Base-by-base conservation (phyloP, 805 yeast species). In the Yarrowia hollandica region DNA sequence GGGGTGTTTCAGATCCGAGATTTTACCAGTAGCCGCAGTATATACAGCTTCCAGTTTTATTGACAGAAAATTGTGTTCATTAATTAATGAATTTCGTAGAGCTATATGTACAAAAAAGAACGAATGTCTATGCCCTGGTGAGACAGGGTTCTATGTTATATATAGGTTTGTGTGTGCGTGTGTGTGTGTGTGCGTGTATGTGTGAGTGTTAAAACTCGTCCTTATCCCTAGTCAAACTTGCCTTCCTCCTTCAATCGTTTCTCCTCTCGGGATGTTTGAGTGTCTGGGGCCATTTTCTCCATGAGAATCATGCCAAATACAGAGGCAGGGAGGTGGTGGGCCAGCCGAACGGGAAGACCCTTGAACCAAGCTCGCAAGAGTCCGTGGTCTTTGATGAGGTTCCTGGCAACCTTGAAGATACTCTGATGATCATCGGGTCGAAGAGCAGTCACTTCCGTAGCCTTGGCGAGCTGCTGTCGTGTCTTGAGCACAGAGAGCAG, bases 211-310 rank as follows among this genome's bases (percentile, higher is more conserved):
- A n/a, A n/a, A n/a, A n/a, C n/a, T n/a, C n/a, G n/a, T n/a, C n/a
- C n/a, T n/a, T n/a, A n/a, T n/a, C n/a, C 28, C 28, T 10, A 6
- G 28, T 25, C 10, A 10, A 44, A 44, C 64, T 62, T 64, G 55
- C 62, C 54, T 7, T 48, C 55, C 7, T 31, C 39, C 39, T 33
- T 33, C 21, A 21, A 30, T n/a, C 55, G 55, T 21, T 48, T 48
- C 30, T 48, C 55, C 8, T 48, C 55, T 33, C 55, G 38, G 3
- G 55, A 48, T 7, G 11, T 16, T 16, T 48, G 38, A 2, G 55
- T 48, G n/a, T 52, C 58, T 5, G 58, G 58, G n/a, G 58, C 58
- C 44, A 52, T 18, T 26, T 35, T 52, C 19, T 52, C 58, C 58
- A 52, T 52, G 12, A 52, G 34, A 35, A 37, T 37, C 58, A 52